Evolutionary conservation across 768 basidiomycete species (phyloP), one percentile per base, ranked within the genome.

Genomic region (Lactarius tabidus): DNA sequence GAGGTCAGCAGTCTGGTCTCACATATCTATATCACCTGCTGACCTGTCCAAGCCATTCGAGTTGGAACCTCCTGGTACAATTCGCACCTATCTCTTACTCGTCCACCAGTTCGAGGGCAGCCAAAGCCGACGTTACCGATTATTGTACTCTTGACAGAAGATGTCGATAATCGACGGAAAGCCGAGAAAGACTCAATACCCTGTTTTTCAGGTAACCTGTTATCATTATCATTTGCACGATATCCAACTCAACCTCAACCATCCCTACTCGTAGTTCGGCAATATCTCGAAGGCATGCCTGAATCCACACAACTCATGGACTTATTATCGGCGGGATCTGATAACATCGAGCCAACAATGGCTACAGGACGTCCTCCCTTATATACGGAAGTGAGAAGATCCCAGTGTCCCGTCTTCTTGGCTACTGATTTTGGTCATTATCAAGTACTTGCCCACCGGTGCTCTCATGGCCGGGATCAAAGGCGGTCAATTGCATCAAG

Each of bases 61-160:
- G 89, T 85, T 72, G 90, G 92, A 1, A 82, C 93, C 1, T 78
- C 84, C 52, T 99, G 95, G 93, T 99, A 98, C 75, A 84, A 84
- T 52, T 73, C 82, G 2, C 93, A 96, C 72, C 76, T 97, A 57
- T 73, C 77, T 0, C 76, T 84, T 3, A 82, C 78, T 6, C 80
- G 79, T 17, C 84, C 81, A 33, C 79, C 80, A 17, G 74, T 84
- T 59, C 84, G 83, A 29, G 84, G 84, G 1, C 83, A 81, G 68
- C 69, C 77, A 8, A 69, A 75, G 12, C 76, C 74, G 39, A 75
- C 77, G 45, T 67, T 81, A 2, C 88, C 91, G 2, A 79, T 79
- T 4, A 82, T 96, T 51, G 80, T 98, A 2, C 81, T 98, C 10
- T 78, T 99, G 67, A 94, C 95, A 0, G 93, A 98, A 74, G 97